Percentiles rank a stretch among this genome's conserved stretches.
These are phyloP conservation scores for Blumeriella jaapii DNA, from an alignment of 2,329 filamentous ascomycete genomes.

Conservation along the genomic window DNA sequence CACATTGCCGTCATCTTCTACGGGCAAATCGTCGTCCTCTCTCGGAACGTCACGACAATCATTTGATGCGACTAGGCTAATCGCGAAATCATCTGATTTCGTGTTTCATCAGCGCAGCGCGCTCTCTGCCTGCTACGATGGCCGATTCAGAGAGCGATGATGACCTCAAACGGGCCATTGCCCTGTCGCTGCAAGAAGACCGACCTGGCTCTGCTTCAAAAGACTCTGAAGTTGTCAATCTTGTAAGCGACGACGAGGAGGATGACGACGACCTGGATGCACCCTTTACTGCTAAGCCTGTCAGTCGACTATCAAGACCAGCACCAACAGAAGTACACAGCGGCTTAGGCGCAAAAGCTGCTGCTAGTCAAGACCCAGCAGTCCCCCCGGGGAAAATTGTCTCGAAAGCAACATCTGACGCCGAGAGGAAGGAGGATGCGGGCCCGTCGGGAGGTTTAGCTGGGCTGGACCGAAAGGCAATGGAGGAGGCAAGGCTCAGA, in stretches of 20 bases:
- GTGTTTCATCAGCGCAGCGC: background rate
- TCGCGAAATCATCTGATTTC: no score
- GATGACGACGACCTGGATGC: conserved; percentile 26
- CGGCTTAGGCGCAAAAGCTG: background rate
- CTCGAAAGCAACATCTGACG: no score
- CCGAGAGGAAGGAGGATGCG: no score
- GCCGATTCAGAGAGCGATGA: conserved; percentile 32
- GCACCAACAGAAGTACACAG: no score
- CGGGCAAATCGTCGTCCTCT: no score
- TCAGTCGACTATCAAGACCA: background rate
- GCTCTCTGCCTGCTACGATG: conserved; percentile 12
- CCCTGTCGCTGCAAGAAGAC: conserved; percentile 36
- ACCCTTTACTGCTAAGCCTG: conserved; percentile 9
- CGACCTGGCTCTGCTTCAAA: background rate
- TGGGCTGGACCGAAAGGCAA: conserved; percentile 59
- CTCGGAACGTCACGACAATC: no score
- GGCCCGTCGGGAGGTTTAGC: conserved; percentile 9
- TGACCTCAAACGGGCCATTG: conserved; percentile 49
- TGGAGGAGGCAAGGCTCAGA: conserved; percentile 75
- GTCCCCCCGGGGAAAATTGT: no score
- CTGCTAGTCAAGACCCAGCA: background rate
- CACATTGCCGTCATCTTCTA: no score
- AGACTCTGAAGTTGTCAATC: conserved; percentile 21
- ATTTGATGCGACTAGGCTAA: no score
- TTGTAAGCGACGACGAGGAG: conserved; percentile 26